These are phyloP conservation scores for Balansia obtecta DNA, from an alignment of 2,329 filamentous ascomycete species.

Conservation along the genomic window DNA sequence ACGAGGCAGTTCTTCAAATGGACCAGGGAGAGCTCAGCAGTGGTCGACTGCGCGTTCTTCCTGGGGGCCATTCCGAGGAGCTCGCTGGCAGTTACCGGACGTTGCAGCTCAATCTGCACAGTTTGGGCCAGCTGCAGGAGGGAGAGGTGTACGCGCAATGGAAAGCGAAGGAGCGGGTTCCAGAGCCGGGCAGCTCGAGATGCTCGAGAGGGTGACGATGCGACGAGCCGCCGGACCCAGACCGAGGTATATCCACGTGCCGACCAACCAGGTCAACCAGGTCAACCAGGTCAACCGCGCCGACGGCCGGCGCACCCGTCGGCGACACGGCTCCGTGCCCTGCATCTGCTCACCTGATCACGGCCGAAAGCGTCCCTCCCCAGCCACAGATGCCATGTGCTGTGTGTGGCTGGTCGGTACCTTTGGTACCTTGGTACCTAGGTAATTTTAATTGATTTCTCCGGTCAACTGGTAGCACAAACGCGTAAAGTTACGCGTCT, in stretches of 20 bases:
- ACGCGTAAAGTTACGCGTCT: no score
- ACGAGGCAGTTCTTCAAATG: slow-evolving; percentile 91
- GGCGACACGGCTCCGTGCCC: no score
- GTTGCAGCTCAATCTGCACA: not conserved
- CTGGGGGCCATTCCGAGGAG: slow-evolving; percentile 30
- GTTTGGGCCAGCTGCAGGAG: not conserved
- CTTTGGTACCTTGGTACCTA: no score
- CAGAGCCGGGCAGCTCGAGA: not conserved
- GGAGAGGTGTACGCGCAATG: not conserved
- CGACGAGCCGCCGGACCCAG: slow-evolving; percentile 1
- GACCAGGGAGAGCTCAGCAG: slow-evolving; percentile 73
- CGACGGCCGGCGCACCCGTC: no score
- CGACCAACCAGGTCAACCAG: slow-evolving; percentile 8
- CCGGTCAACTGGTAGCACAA: slow-evolving; percentile 10
- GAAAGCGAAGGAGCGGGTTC: not conserved
- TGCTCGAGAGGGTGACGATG: not conserved
- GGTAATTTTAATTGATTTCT: slow-evolving; percentile 5
- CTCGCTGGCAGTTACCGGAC: slow-evolving; percentile 1
- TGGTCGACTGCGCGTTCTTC: slow-evolving; percentile 48
- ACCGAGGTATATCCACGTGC: slow-evolving; percentile 23
- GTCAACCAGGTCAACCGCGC: no score
- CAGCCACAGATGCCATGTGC: not conserved
- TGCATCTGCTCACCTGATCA: no score
- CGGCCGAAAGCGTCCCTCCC: no score
- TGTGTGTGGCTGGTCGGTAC: not conserved